These are phyloP conservation scores for Porcisia hertigi DNA, from an alignment of 208 protist species.

Conservation along the genomic window DNA sequence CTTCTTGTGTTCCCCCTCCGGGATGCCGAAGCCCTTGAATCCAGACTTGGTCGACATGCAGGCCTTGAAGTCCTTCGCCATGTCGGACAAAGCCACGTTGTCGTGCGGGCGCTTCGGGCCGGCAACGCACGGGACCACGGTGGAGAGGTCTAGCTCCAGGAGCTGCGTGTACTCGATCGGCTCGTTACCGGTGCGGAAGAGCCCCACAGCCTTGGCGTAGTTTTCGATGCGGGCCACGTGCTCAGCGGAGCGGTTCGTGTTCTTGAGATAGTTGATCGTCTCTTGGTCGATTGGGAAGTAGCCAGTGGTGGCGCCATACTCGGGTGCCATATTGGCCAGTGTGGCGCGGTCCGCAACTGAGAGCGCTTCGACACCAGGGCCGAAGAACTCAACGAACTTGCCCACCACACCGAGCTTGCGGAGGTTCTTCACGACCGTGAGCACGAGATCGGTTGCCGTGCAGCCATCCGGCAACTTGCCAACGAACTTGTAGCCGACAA, in stretches of 20 bases:
- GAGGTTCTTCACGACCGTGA: conserved; percentile 93
- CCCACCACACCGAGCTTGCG: conserved; percentile 95
- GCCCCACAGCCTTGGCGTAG: conserved; percentile 89
- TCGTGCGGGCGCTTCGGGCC: conserved; percentile 97
- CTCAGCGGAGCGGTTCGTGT: conserved; percentile 80
- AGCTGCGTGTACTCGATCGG: conserved; percentile 85
- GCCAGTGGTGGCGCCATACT: conserved; percentile 96
- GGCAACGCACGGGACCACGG: conserved; percentile 86
- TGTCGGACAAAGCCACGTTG: conserved; percentile 88
- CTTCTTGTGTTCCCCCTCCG: conserved; percentile 69
- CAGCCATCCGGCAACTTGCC: conserved; percentile 89
- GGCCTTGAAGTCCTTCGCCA: conserved; percentile 92
- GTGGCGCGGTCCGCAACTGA: conserved; percentile 95
- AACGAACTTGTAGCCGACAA: conserved; percentile 95
- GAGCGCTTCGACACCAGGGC: conserved; percentile 87
- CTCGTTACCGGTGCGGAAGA: conserved; percentile 86
- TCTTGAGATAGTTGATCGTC: conserved; percentile 92
- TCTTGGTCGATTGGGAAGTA: conserved; percentile 96
- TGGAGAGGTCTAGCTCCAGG: conserved; percentile 92
- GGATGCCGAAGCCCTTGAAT: conserved; percentile 96
- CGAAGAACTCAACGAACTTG: conserved; percentile 98
- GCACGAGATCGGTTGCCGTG: conserved; percentile 97
- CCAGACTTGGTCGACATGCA: conserved; percentile 91
- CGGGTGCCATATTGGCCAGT: conserved; percentile 97
- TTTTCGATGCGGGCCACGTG: conserved; percentile 89